Evolutionary conservation across 305 asterid species (phyloP).

Genomic region (Fraxinus latifolia): DNA sequence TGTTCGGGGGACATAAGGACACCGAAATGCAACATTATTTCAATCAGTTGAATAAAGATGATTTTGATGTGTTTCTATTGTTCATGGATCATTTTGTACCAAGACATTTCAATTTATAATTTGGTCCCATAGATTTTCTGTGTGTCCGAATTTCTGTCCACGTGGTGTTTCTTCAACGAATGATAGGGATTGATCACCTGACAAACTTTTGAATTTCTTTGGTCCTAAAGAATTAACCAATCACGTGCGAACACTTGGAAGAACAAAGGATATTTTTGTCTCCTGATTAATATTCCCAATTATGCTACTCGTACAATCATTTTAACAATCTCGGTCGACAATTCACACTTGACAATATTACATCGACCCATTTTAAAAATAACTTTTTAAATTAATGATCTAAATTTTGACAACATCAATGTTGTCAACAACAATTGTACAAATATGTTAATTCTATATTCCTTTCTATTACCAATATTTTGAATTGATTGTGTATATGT

Average conservation of each 20-base stretch:
- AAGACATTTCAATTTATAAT: neutral
- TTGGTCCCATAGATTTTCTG: neutral
- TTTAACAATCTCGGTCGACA: no score
- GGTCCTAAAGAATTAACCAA: neutral
- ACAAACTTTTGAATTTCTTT: neutral
- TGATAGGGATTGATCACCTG: neutral
- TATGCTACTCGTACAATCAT: no score
- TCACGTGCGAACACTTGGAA: neutral
- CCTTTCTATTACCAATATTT: no score
- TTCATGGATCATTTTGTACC: neutral
- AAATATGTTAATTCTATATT: no score
- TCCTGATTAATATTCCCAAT: neutral
- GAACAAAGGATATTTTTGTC: conserved; percentile 11
- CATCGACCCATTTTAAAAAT: no score
- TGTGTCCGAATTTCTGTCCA: neutral
- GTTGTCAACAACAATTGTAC: no score
- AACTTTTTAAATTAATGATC: no score
- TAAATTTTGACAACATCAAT: no score
- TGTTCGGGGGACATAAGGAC: neutral
- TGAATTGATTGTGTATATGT: no score
- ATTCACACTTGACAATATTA: no score
- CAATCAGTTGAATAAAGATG: neutral
- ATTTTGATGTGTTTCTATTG: neutral
- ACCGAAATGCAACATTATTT: neutral
- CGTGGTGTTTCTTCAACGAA: neutral